A percentile compares a stretch with the other conserved stretches of the same genome.
phyloP scores from a whole-genome alignment of 345 rosid species.

The Citrus reticulata region DNA sequence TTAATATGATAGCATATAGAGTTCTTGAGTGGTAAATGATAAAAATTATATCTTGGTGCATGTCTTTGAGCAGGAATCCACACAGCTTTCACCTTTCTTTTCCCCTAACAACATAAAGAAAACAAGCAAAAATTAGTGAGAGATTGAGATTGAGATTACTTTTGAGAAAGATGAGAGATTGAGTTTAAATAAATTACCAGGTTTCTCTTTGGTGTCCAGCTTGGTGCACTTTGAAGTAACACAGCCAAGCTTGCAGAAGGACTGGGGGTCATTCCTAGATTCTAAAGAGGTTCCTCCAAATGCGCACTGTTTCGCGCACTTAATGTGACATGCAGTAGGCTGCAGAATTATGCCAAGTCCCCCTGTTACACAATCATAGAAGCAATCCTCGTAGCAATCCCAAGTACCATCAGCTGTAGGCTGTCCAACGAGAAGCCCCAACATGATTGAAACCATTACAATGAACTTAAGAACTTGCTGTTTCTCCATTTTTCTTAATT shows the following conservation, averaged over 20 bases:
- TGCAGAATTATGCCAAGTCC: neutral
- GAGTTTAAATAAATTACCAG: neutral
- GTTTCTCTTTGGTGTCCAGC: neutral
- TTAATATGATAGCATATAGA: too few species aligned
- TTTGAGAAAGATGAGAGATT: neutral
- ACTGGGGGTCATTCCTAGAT: too few species aligned
- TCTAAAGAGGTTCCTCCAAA: neutral
- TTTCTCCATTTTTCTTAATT: neutral
- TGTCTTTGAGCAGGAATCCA: neutral
- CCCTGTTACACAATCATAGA: neutral
- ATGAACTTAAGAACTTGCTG: neutral
- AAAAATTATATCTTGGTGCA: neutral
- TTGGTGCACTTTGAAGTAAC: too few species aligned
- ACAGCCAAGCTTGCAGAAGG: neutral
- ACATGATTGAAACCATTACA: slow-evolving; percentile 14
- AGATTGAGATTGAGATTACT: neutral
- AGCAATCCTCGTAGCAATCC: slow-evolving; percentile 25
- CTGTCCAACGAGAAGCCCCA: slow-evolving; percentile 12
- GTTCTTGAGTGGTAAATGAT: neutral
- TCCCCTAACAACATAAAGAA: neutral
- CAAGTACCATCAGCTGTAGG: slow-evolving; percentile 1
- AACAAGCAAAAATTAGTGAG: neutral
- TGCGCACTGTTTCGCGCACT: neutral
- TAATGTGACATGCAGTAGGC: neutral
- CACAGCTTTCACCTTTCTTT: neutral